Conservation (phyloP, 352 stramenopile genomes). For the Pseudoperonospora humuli region DNA sequence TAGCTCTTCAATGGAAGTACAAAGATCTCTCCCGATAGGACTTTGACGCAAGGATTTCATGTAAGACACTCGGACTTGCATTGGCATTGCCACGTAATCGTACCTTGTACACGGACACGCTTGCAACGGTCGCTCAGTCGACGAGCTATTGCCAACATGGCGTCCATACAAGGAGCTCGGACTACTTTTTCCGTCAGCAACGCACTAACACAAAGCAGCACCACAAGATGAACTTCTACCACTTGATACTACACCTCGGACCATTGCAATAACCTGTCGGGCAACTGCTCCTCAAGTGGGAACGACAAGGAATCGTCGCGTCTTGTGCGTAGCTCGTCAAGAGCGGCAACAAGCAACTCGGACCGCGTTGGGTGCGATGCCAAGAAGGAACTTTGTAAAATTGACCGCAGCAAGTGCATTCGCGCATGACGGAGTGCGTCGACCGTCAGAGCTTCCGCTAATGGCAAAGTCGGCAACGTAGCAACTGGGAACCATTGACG, state of each 20-base stretch:
- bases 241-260: neutral
- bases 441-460: conserved; percentile 8
- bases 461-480: conserved; percentile 31
- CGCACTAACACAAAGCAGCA: conserved; percentile 9
- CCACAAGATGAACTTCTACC: neutral
- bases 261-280: conserved; percentile 9
- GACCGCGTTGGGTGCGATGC: conserved; percentile 35
- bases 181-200: conserved; percentile 22
- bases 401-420: conserved; percentile 31
- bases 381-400: conserved; percentile 49
- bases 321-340: conserved; percentile 20
- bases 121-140: conserved; percentile 23
- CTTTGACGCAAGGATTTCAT: conserved; percentile 7
- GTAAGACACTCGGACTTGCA: neutral
- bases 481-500: conserved; percentile 27
- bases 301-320: conserved; percentile 4
- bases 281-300: conserved; percentile 3
- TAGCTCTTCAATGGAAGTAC: conserved; percentile 34
- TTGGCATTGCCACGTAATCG: neutral
- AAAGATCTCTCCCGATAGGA: conserved; percentile 20
- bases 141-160: conserved; percentile 28
- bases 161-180: conserved; percentile 11
- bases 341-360: conserved; percentile 26
- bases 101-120: conserved; percentile 34
- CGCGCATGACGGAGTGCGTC: conserved; percentile 14